Base-by-base conservation (phyloP, 1,139 yeast species). In the Yamadazyma buinensis region DNA sequence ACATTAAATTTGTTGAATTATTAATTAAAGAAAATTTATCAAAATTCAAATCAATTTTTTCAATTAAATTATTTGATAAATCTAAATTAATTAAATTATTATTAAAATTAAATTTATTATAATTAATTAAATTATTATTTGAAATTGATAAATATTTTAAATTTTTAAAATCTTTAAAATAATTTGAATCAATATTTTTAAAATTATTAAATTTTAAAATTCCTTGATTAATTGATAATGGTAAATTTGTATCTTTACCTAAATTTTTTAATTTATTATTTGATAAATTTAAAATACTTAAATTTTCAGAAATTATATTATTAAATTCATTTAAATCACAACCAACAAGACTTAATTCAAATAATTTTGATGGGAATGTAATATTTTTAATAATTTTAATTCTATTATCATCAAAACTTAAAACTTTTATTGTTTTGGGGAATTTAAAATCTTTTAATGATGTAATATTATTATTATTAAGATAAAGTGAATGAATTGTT, bases 351-450 rank as follows among this genome's bases (percentile, higher is more conserved):
- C 58, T 53, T 29, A 57, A 39, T 28, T 54, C 58, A 23, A 30
- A 33, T 15, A 56, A 31, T 3, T 43, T 30, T 5, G 41, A 31
- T 4, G 45, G 46, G 31, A 52, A 46, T 6, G 32, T 33, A 5
- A 44, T 19, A 30, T 44, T 35, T 19, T 34, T 35, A 8, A 53
- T 26, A 2, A 17, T 26, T 11, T 33, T 24, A 12, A 56, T 29
- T 13, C 32, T 19, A 34, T 57, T 54, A 30, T 47, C 49, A 38
- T 56, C 60, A 27, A 55, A 38, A 38, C 51, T 55, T 21, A 57
- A 33, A 6, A 52, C 46, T 28, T 36, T 36, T 5, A 55, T 32
- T 10, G 37, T 23, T 2, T 32, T 18, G n/a, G 57, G 52, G 17
- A 54, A 43, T 26, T 44, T 40, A 17, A 57, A 38, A 11, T 43